These are phyloP conservation scores for Xylaria sp. DNA, from an alignment of 2,329 filamentous ascomycete genomes.

Conservation along the genomic window DNA sequence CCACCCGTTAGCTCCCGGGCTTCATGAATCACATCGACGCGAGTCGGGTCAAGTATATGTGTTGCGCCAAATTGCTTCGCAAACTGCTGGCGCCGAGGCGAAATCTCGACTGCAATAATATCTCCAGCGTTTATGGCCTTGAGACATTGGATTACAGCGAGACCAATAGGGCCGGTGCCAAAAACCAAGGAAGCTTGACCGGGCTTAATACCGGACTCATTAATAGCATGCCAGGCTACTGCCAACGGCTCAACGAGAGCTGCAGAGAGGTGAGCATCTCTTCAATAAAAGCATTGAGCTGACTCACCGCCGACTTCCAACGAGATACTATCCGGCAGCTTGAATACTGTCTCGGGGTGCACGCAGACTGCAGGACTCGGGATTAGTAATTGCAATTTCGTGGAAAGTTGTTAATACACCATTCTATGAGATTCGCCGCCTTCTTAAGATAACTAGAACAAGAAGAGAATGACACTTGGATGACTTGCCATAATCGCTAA, in stretches of 20 bases:
- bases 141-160: conserved; percentile 69
- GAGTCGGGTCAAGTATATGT: conserved; percentile 62
- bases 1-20: conserved; percentile 59
- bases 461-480: not conserved
- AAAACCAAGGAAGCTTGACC: conserved; percentile 64
- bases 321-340: conserved; percentile 61
- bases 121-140: conserved; percentile 61
- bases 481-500: conserved; percentile 57
- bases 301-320: conserved; percentile 58
- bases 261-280: conserved; percentile 27
- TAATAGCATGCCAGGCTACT: conserved; percentile 72
- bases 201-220: conserved; percentile 56
- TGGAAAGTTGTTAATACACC: not conserved
- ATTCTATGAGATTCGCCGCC: not conserved
- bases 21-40: conserved; percentile 59
- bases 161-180: conserved; percentile 71
- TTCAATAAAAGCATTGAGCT: not conserved
- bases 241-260: conserved; percentile 71
- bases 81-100: conserved; percentile 60
- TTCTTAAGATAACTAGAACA: not conserved
- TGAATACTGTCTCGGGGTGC: conserved; percentile 58
- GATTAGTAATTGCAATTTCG: not conserved
- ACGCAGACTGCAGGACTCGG: conserved; percentile 54
- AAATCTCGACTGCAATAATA: conserved; percentile 68
- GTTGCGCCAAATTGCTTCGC: conserved; percentile 66